Evolutionary conservation across 2,329 filamentous ascomycete genomes (phyloP), one percentile per base, ranked within the genome.

Genomic region (Penicillium sp.): DNA sequence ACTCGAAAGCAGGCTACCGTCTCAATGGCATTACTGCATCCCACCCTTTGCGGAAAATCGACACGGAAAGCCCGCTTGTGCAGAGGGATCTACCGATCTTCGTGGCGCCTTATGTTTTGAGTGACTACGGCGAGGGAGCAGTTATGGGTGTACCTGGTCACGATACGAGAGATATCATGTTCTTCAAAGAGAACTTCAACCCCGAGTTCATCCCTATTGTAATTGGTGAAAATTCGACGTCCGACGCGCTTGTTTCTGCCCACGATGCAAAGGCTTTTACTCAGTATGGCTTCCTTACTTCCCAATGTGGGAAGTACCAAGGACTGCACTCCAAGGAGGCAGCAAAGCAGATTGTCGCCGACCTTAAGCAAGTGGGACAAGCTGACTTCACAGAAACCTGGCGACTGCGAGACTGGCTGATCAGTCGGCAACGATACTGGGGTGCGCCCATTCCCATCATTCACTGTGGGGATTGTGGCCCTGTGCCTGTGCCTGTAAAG

Each of bases 71-170:
- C n/a, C 50, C 57, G 10, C 56, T 68, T 40, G 46, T 70, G 13
- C 51, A 60, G n/a, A 61, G 63, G 26, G 48, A 77, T 6, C 58
- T 94, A 4, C 88, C 89, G 1, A 76, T 95, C 4, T 95, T 85
- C 60, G 85, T 87, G 18, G 87, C 89, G 8, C 84, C 88, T 0
- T 95, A 95, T 62, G 89, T 95, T 9, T 74, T 94, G 4, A 85
- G 85, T 22, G 86, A 89, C 61, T 93, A 94, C 57, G 88, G 89
- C 13, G 86, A 89, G 55, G 89, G 89, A 1, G 89, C 89, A 8
- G 85, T 95, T 1, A 95, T 95, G 89, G 89, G 89, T 35, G 89
- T 95, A 6, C 89, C 89, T 0, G 89, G 84, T 1, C 89, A 95
- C 61, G 89, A 95, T 66, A 63, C 76, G 4, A 79, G 88, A 42